phyloP scores from a whole-genome alignment of 1,284 basidiomycete species.

The Ceratobasidium papillatum region DNA sequence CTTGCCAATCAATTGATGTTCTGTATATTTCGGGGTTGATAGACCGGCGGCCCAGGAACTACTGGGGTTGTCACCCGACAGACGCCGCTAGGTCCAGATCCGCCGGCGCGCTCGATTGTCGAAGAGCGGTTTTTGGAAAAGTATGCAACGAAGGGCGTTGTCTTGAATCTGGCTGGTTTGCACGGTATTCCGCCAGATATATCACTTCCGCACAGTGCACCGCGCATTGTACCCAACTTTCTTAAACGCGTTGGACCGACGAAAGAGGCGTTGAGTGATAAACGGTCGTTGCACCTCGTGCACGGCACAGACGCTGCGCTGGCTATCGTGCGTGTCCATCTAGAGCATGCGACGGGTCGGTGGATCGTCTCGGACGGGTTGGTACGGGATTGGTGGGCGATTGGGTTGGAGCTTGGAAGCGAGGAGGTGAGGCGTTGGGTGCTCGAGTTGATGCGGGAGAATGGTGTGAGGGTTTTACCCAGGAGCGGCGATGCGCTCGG shows the following conservation, averaged over 20 bases:
- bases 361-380: slow-evolving; percentile 35
- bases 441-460: slow-evolving; percentile 25
- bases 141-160: slow-evolving; percentile 39
- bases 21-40: slow-evolving; percentile 18
- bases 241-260: slow-evolving; percentile 48
- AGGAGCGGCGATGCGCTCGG: not conserved
- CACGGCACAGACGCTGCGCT: slow-evolving; percentile 47
- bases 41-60: slow-evolving; percentile 44
- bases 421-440: slow-evolving; percentile 28
- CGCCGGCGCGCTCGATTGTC: slow-evolving; percentile 48
- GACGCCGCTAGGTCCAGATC: slow-evolving; percentile 47
- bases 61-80: slow-evolving; percentile 43
- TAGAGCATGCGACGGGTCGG: not conserved
- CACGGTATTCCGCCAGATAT: slow-evolving; percentile 48
- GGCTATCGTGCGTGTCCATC: slow-evolving; percentile 46
- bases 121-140: slow-evolving; percentile 47
- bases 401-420: slow-evolving; percentile 12
- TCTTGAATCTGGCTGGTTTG: slow-evolving; percentile 51
- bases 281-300: slow-evolving; percentile 49
- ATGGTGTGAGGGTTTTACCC: slow-evolving; percentile 8
- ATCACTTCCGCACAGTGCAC: slow-evolving; percentile 9
- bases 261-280: slow-evolving; percentile 47
- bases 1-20: slow-evolving; percentile 17
- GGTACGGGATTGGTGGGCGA: slow-evolving; percentile 33
- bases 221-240: slow-evolving; percentile 46